Evolutionary conservation across 495 filamentous ascomycete species (phyloP).

Genomic region (Penicillium tannophilum): DNA sequence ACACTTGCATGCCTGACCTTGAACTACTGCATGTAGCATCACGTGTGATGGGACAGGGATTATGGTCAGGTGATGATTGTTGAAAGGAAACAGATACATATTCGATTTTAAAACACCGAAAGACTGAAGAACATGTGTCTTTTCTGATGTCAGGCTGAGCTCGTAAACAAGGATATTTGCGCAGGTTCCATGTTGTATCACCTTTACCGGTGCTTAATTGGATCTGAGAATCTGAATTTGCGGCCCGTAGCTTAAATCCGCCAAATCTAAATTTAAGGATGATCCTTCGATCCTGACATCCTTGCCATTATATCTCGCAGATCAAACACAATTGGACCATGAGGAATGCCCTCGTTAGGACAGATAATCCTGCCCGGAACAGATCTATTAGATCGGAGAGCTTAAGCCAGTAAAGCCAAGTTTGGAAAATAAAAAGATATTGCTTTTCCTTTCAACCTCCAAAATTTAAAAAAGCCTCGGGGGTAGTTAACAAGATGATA

Average conservation of each 20-base stretch:
- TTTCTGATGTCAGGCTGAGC: not conserved
- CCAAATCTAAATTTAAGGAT: slow-evolving; percentile 1
- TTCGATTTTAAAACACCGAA: not conserved
- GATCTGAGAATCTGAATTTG: slow-evolving; percentile 4
- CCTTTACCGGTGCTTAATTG: not conserved
- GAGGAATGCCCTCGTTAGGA: not conserved
- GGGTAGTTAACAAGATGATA: slow-evolving; percentile 20
- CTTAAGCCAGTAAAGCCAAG: not conserved
- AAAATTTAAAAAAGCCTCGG: slow-evolving; percentile 23
- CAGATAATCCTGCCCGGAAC: not conserved
- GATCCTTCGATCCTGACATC: slow-evolving; percentile 3
- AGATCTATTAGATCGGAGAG: not conserved
- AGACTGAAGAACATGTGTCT: not conserved
- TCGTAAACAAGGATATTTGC: no score
- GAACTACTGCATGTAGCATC: slow-evolving; percentile 7
- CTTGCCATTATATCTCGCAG: not conserved
- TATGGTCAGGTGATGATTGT: slow-evolving; percentile 3
- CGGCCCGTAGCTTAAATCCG: not conserved
- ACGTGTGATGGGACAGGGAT: slow-evolving; percentile 11
- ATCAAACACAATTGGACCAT: not conserved
- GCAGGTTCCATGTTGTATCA: no score
- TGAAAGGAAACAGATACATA: not conserved
- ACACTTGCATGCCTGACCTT: slow-evolving; percentile 3
- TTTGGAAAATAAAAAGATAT: slow-evolving; percentile 10
- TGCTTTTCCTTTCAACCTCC: slow-evolving; percentile 22